Conservation (phyloP, 768 basidiomycete genomes). For the Daedaleopsis nitida region DNA sequence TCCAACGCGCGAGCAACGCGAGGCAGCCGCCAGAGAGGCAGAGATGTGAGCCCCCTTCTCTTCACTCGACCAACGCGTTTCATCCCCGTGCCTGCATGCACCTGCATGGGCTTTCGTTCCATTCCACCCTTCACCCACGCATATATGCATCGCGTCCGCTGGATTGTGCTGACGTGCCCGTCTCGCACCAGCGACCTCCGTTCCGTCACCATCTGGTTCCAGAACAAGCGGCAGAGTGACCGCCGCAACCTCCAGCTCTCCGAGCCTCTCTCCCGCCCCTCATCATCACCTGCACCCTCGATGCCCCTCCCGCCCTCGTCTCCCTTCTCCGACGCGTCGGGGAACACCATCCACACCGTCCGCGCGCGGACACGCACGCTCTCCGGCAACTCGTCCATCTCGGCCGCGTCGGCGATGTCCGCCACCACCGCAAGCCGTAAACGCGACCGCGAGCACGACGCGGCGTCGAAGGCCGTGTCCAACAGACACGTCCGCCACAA, state of each 20-base stretch:
- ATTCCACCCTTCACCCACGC: neutral
- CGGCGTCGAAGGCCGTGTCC: neutral
- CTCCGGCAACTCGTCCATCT: conserved; percentile 3
- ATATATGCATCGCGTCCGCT: conserved; percentile 14
- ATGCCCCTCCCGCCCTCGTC: conserved; percentile 10
- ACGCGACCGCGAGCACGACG: conserved; percentile 7
- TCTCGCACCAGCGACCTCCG: conserved; percentile 23
- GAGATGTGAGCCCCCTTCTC: conserved; percentile 61
- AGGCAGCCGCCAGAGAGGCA: conserved; percentile 58
- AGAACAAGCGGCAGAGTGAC: conserved; percentile 39
- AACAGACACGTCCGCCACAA: conserved; percentile 11
- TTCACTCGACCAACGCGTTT: conserved; percentile 2
- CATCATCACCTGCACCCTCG: conserved; percentile 5
- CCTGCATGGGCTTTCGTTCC: neutral
- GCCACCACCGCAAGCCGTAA: conserved; percentile 5
- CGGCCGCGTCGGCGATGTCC: neutral
- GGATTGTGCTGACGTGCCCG: conserved; percentile 2
- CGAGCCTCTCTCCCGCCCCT: conserved; percentile 7
- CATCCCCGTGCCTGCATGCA: neutral
- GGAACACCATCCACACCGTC: conserved; percentile 20
- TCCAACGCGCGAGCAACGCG: conserved; percentile 74
- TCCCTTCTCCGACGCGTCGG: conserved; percentile 19
- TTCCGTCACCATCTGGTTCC: conserved; percentile 39
- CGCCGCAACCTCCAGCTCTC: conserved; percentile 25
- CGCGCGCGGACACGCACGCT: conserved; percentile 13